Evolutionary conservation across 495 filamentous ascomycete genomes (phyloP), one percentile per base, ranked within the genome.

Genomic region (Pyrenopolyporus hunteri): DNA sequence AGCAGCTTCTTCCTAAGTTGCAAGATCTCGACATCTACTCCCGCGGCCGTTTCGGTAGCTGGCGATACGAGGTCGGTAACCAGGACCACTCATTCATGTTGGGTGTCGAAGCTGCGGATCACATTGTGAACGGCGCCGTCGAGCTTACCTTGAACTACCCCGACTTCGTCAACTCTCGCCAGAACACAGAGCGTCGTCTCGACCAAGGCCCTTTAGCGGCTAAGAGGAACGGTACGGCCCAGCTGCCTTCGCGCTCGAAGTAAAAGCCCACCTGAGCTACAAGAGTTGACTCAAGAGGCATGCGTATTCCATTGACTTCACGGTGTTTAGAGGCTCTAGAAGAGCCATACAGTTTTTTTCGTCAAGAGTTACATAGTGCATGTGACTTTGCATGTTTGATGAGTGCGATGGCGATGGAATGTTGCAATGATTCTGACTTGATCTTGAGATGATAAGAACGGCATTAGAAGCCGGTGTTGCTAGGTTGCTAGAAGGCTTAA

Each of bases 41-140:
- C 16, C 91, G 94, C 75, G 94, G 94, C 68, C 92, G 94, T 61
- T 99, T 99, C 79, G 94, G 94, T 70, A 91, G 87, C 84, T 99
- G 94, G 94, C 82, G 91, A 68, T 99, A 99, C 80, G 94, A 99
- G 78, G 78, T 82, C 51, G 88, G 89, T 63, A 97, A 97, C 84
- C 93, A 97, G 81, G 93, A 98, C 74, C 94, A 98, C 82, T 91
- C 87, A 31, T 98, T 99, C 81, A 98, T 98, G 94, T 82, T 97
- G 39, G 94, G 94, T 74, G 94, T 97, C 13, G 94, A 99, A 78
- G 94, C 94, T 40, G 93, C 89, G 33, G 94, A 99, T 78, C 84
- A 93, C 78, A 94, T 99, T 73, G 87, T 97, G 70, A 93, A 89
- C 76, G 94, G 94, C 64, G 89, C 90, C 2, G 90, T 92, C 57